Evolutionary conservation across 495 filamentous ascomycete genomes (phyloP), one percentile per base, ranked within the genome.

Genomic region (Penicillium cosmopolitanum): DNA sequence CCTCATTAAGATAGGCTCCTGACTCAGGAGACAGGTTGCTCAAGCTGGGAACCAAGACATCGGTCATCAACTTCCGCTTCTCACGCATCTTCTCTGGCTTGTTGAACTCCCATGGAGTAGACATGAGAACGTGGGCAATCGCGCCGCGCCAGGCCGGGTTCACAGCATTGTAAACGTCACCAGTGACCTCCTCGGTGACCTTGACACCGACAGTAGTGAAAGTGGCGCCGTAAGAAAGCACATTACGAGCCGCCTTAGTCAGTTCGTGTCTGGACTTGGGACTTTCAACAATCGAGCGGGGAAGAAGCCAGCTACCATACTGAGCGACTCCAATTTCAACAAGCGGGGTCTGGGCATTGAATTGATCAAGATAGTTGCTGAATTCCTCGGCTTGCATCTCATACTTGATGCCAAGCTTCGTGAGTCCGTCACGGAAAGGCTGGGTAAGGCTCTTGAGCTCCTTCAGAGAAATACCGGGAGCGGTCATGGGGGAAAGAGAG

Each of bases 401-500:
- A 23, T 64, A 64, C 4, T 51, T 64, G 40, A 64, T 64, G n/a
- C 44, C 44, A 5, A 64, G 57, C 6, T 40, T 42, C 9, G 56
- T 23, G 13, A 64, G 42, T 1, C 46, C 52, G 16, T 60, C 51
- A 13, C 62, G 38, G 31, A 70, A 60, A 8, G 73, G 72, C 23
- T 56, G 35, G 13, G 72, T 19, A 0, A 74, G 48, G 1, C 28
- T 44, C 13, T 43, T n/a, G n/a, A 69, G 43, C 3, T 66, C 19
- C 9, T 51, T 55, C 21, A 56, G 53, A 2, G 66, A 54, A 13
- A 68, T 51, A 9, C 62, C 50, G 0, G 72, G 70, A 7, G 55
- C 68, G 23, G 65, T 73, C 7, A 66, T 51, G 0, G 77, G 76
- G 2, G 70, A 66, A 8, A 80, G 76, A 42, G 65, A 66, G 66